Conservation (phyloP, 2,329 filamentous ascomycete species). For the Biscogniauxia marginata region DNA sequence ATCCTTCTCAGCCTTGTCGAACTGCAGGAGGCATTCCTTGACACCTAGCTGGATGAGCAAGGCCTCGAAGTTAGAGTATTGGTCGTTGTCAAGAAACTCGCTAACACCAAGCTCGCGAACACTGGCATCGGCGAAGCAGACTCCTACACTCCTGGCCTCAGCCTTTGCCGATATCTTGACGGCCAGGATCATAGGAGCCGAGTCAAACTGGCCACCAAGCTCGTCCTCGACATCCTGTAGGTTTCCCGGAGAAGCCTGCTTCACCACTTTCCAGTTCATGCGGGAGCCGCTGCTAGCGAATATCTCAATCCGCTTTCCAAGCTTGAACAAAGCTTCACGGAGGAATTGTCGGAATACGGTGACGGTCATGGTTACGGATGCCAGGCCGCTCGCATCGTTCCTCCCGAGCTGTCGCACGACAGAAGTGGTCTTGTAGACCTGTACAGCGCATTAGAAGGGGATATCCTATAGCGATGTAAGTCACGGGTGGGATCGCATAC, state of each 20-base stretch:
- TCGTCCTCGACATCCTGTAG: conserved; percentile 97
- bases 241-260: conserved; percentile 93
- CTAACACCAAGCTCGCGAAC: conserved; percentile 93
- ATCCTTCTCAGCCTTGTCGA: conserved; percentile 75
- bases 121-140: conserved; percentile 97
- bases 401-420: conserved; percentile 88
- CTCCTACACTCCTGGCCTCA: conserved; percentile 83
- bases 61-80: conserved; percentile 97
- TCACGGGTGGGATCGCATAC: neutral
- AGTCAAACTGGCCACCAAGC: conserved; percentile 79
- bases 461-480: neutral
- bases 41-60: conserved; percentile 94
- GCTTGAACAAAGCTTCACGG: conserved; percentile 85
- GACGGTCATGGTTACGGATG: conserved; percentile 92
- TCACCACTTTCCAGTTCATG: conserved; percentile 88
- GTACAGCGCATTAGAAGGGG: conserved; percentile 2
- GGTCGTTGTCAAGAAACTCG: conserved; percentile 98
- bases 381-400: conserved; percentile 77
- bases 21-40: conserved; percentile 85
- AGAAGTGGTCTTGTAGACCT: conserved; percentile 97
- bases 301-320: conserved; percentile 89
- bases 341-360: conserved; percentile 96
- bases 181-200: conserved; percentile 89
- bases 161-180: conserved; percentile 92
- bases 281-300: conserved; percentile 74